These are phyloP conservation scores for Suhomyces emberorum DNA, from an alignment of 805 yeast genomes.

Conservation along the genomic window DNA sequence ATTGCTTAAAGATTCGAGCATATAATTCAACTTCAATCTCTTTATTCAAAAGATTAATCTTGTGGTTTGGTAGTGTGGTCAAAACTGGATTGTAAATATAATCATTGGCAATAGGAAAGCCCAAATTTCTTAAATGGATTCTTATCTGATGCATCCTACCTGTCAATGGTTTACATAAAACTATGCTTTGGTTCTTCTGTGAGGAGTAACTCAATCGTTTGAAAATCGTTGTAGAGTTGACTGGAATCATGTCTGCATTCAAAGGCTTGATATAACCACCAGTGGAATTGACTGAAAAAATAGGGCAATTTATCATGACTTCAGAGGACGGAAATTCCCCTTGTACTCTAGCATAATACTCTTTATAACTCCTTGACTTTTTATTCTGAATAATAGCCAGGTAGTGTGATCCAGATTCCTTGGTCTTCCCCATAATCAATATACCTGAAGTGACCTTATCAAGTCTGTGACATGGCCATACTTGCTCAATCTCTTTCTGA, in stretches of 20 bases:
- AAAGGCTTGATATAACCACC: constrained; percentile 30
- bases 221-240: constrained; percentile 33
- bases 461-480: constrained; percentile 48
- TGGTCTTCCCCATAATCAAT: constrained; percentile 39
- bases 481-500: constrained; percentile 21
- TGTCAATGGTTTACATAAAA: constrained; percentile 47
- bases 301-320: constrained; percentile 36
- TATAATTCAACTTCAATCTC: constrained; percentile 24
- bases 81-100: constrained; percentile 25
- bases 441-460: constrained; percentile 54
- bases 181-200: constrained; percentile 37
- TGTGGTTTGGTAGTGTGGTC: constrained; percentile 6
- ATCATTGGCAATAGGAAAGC: constrained; percentile 82
- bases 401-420: constrained; percentile 27
- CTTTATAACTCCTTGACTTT: constrained; percentile 30
- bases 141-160: constrained; percentile 59
- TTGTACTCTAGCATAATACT: constrained; percentile 44
- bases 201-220: constrained; percentile 26
- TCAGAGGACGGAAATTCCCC: constrained; percentile 37
- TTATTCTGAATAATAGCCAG: constrained; percentile 30
- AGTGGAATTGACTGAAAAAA: constrained; percentile 32
- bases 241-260: constrained; percentile 21
- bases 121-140: constrained; percentile 49
- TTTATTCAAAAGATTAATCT: constrained; percentile 16
- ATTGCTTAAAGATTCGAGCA: constrained; percentile 12